phyloP scores from a whole-genome alignment of 352 stramenopile species.

The Globisporangium heterothallicum region DNA sequence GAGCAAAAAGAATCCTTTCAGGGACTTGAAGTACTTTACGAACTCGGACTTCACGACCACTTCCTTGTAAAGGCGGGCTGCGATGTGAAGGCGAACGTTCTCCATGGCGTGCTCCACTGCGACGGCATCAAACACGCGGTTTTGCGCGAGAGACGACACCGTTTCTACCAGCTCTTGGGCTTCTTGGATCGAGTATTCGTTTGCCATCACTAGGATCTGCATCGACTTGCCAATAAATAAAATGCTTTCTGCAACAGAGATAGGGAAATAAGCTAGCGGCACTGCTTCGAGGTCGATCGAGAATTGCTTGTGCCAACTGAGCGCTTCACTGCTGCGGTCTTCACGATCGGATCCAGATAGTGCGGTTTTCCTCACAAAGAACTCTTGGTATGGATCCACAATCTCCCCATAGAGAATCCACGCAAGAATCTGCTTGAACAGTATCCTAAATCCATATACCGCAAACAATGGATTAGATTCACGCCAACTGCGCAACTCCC shows the following conservation, averaged over 20 bases:
- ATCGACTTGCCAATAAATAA: slow-evolving; percentile 66
- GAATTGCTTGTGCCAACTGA: slow-evolving; percentile 49
- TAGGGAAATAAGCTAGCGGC: slow-evolving; percentile 55
- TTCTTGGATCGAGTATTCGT: slow-evolving; percentile 42
- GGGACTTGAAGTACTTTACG: slow-evolving; percentile 37
- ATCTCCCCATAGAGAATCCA: slow-evolving; percentile 76
- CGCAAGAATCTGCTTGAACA: slow-evolving; percentile 78
- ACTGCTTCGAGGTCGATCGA: slow-evolving; percentile 48
- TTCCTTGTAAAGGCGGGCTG: slow-evolving; percentile 46
- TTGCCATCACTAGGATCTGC: slow-evolving; percentile 41
- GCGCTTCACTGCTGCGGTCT: slow-evolving; percentile 4
- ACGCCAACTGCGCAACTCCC: neutral
- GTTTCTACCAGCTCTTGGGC: slow-evolving; percentile 37
- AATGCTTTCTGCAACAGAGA: slow-evolving; percentile 52
- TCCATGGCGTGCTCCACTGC: slow-evolving; percentile 53
- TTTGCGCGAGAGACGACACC: slow-evolving; percentile 30
- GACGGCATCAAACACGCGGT: slow-evolving; percentile 40
- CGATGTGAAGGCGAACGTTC: slow-evolving; percentile 47
- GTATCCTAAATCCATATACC: slow-evolving; percentile 26
- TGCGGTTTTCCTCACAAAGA: slow-evolving; percentile 51
- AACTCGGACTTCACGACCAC: slow-evolving; percentile 69
- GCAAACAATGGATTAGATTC: neutral
- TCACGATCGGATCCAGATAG: neutral
- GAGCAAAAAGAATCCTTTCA: slow-evolving; percentile 71
- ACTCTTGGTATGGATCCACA: slow-evolving; percentile 64